Percentiles rank a stretch among this genome's conserved stretches.
Conservation (phyloP, 306 rosid species). For the Prosopis cineraria region DNA sequence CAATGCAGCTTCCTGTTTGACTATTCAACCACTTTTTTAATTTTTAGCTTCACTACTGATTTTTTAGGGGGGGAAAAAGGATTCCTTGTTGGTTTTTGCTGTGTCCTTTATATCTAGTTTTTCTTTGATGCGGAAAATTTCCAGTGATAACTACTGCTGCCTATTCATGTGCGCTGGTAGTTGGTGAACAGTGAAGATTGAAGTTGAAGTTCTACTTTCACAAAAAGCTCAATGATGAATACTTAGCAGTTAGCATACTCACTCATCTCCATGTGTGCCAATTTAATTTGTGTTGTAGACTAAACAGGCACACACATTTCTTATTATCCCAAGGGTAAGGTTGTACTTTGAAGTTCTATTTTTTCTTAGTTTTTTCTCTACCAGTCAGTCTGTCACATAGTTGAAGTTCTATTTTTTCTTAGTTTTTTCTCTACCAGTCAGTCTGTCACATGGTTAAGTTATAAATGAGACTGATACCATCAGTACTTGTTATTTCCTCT, state of each 20-base stretch:
- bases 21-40: background rate
- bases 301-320: background rate
- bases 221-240: background rate
- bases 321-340: background rate
- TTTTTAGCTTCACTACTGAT: background rate
- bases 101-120: background rate
- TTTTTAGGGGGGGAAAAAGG: background rate
- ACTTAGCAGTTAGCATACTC: background rate
- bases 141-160: background rate
- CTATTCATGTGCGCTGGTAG: background rate
- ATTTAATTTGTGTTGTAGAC: background rate
- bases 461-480: background rate
- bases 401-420: background rate
- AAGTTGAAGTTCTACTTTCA: background rate
- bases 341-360: background rate
- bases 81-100: background rate
- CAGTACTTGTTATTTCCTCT: background rate
- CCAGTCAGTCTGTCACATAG: background rate
- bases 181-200: background rate
- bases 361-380: background rate
- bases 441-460: background rate
- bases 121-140: background rate
- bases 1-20: background rate
- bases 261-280: background rate
- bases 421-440: background rate